Conservation (phyloP, 2,329 filamentous ascomycete species). For the Trichoderma sp. region DNA sequence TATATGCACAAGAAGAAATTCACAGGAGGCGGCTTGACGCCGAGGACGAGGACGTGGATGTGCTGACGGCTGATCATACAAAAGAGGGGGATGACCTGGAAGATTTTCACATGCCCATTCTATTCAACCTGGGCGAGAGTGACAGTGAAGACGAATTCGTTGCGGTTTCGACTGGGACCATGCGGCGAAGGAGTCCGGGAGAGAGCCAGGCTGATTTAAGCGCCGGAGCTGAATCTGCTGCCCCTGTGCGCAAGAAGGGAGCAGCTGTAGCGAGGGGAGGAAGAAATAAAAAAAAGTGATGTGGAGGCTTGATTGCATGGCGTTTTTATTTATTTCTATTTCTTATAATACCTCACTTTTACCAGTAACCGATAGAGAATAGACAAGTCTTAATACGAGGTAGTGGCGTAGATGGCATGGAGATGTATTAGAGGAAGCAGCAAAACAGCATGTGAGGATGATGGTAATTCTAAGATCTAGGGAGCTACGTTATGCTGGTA, state of each 20-base stretch:
- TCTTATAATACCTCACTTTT: background rate
- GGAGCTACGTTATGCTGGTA: too few relatives aligned
- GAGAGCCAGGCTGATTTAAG: slow-evolving; percentile 54
- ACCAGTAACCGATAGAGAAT: background rate
- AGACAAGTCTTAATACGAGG: background rate
- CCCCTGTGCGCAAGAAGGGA: slow-evolving; percentile 41
- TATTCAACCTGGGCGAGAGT: slow-evolving; percentile 89
- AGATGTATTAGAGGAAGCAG: background rate
- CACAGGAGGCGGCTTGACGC: slow-evolving; percentile 85
- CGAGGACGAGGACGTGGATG: slow-evolving; percentile 92
- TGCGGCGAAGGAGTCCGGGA: slow-evolving; percentile 79
- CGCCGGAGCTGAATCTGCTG: slow-evolving; percentile 53
- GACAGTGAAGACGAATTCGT: slow-evolving; percentile 91
- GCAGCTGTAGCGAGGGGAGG: slow-evolving; percentile 36
- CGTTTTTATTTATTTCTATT: background rate
- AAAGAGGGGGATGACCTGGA: slow-evolving; percentile 58
- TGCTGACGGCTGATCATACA: slow-evolving; percentile 66
- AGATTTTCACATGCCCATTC: slow-evolving; percentile 84
- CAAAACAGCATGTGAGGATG: too few relatives aligned
- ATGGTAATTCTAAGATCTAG: too few relatives aligned
- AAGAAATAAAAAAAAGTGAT: slow-evolving; percentile 35
- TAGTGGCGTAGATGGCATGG: background rate
- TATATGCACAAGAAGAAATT: slow-evolving; percentile 91
- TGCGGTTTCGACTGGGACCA: slow-evolving; percentile 70
- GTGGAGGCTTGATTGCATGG: background rate